Conservation (phyloP, 306 rosid genomes). For the Coriaria nepalensis region DNA sequence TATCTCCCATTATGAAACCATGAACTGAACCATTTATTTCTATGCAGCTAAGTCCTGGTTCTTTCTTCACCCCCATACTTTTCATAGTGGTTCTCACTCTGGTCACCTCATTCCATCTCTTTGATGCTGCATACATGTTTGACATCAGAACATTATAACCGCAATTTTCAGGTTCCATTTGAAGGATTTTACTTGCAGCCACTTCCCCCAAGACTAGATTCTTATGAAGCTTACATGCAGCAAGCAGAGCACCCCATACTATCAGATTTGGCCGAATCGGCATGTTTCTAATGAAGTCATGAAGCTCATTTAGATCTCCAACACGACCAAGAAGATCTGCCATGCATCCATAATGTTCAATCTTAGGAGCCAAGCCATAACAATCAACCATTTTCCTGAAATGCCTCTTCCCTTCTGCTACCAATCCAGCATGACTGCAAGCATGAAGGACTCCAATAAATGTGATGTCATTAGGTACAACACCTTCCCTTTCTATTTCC, state of each 20-base stretch:
- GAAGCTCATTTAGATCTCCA: slow-evolving; percentile 36
- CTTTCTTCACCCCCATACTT: slow-evolving; percentile 35
- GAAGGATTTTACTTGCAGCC: slow-evolving; percentile 38
- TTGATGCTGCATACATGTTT: slow-evolving; percentile 46
- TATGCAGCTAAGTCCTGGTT: slow-evolving; percentile 45
- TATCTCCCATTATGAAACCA: slow-evolving; percentile 49
- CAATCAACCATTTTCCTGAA: slow-evolving; percentile 33
- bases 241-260: slow-evolving; percentile 48
- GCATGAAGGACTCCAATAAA: slow-evolving; percentile 41
- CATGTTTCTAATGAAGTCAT: slow-evolving; percentile 31
- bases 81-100: slow-evolving; percentile 34
- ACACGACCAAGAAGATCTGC: slow-evolving; percentile 63
- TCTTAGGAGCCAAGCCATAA: slow-evolving; percentile 34
- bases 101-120: slow-evolving; percentile 48
- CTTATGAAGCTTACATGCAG: slow-evolving; percentile 46
- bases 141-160: slow-evolving; percentile 51
- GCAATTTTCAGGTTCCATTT: slow-evolving; percentile 35
- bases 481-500: slow-evolving; percentile 31
- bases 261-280: slow-evolving; percentile 41
- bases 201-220: slow-evolving; percentile 38
- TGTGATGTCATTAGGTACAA: slow-evolving; percentile 36
- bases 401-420: slow-evolving; percentile 30
- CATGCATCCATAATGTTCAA: slow-evolving; percentile 58
- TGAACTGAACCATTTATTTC: slow-evolving; percentile 47
- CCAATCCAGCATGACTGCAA: slow-evolving; percentile 56